Percentiles rank a stretch among this genome's conserved stretches.
Conservation (phyloP, 192 early-diverging fungal species). For the Backusella morwellensis region DNA sequence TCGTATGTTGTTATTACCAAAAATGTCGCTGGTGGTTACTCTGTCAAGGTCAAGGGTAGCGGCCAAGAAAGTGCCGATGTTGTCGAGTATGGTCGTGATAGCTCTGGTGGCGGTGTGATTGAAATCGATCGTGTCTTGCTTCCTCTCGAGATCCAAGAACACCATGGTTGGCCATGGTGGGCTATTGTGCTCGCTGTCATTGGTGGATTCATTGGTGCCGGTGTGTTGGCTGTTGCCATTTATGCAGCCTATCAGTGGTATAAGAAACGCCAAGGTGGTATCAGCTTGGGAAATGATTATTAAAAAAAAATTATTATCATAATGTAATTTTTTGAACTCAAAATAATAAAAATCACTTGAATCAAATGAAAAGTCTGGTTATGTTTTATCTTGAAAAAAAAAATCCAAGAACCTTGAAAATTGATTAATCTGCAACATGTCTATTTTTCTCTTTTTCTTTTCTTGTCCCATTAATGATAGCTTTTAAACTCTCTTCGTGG, state of each 20-base stretch:
- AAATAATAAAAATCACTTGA: neutral
- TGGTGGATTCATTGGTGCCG: conserved; percentile 1
- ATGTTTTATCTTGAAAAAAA: neutral
- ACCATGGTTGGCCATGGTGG: conserved; percentile 24
- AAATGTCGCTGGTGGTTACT: conserved; percentile 1
- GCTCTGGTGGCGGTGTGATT: conserved; percentile 32
- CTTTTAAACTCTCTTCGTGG: neutral
- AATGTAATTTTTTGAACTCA: neutral
- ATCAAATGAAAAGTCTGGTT: neutral
- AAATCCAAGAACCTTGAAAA: neutral
- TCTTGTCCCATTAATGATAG: neutral
- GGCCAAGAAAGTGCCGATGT: conserved; percentile 19
- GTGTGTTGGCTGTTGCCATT: neutral
- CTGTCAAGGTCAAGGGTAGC: conserved; percentile 21
- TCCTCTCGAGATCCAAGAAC: conserved; percentile 9
- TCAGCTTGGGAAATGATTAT: neutral
- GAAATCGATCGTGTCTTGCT: conserved; percentile 25
- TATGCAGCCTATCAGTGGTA: conserved; percentile 25
- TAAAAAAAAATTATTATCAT: neutral
- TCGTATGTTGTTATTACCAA: conserved; percentile 12
- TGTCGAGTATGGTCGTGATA: conserved; percentile 13
- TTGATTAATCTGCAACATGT: neutral
- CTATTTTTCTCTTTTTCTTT: neutral
- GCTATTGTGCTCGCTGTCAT: conserved; percentile 20
- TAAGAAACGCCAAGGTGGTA: conserved; percentile 6